A percentile compares a stretch with the other conserved stretches of the same genome.
Evolutionary conservation across 106 monocot species (phyloP).

Genomic region (Allium sativum): DNA sequence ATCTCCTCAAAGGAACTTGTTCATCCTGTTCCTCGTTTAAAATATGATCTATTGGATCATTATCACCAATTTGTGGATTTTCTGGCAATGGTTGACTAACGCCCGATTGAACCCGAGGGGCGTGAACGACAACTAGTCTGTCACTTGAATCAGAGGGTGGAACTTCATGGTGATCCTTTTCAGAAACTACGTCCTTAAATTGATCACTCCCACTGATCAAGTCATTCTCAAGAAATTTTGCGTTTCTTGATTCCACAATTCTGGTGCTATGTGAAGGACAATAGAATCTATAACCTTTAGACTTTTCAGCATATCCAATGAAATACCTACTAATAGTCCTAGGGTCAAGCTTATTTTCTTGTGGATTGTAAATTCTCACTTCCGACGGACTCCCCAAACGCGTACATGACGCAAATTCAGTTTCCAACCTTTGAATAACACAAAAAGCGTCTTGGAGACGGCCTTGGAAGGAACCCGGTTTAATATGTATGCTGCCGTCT

Average conservation of each 20-base stretch:
- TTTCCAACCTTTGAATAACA: slow-evolving; percentile 3
- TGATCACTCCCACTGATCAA: neutral
- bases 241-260: too few species aligned
- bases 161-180: neutral
- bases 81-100: neutral
- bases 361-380: slow-evolving; percentile 5
- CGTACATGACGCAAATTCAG: neutral
- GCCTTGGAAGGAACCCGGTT: slow-evolving; percentile 4
- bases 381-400: neutral
- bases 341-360: neutral
- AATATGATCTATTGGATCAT: neutral
- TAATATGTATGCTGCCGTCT: slow-evolving; percentile 4
- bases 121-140: slow-evolving; percentile 1
- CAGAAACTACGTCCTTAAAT: neutral
- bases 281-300: too few species aligned
- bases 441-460: neutral
- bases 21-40: neutral
- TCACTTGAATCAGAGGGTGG: slow-evolving; percentile 5
- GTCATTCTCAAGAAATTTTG: too few species aligned
- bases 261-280: too few species aligned
- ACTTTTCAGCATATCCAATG: too few species aligned
- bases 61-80: slow-evolving; percentile 1
- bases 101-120: neutral
- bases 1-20: neutral
- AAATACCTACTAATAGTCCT: slow-evolving; percentile 2